Conservation (phyloP, 106 monocot species). For the Dendrobium catenatum region DNA sequence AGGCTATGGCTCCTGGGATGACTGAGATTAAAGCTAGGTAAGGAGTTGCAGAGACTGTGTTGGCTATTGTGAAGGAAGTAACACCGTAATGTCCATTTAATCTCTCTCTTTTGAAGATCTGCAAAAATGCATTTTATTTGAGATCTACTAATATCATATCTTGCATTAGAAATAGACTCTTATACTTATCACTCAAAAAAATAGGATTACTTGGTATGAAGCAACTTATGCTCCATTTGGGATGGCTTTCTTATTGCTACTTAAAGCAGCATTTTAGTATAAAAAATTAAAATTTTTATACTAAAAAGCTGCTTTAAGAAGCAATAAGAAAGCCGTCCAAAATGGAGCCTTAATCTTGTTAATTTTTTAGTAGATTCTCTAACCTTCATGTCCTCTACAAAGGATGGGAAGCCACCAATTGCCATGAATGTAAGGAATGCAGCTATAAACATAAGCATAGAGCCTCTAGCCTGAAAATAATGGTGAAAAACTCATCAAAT, state of each 20-base stretch:
- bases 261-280: no score
- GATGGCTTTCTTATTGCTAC: no score
- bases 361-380: not conserved
- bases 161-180: not conserved
- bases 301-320: no score
- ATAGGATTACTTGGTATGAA: not conserved
- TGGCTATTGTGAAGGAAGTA: constrained; percentile 37
- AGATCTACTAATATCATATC: not conserved
- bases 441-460: constrained; percentile 38
- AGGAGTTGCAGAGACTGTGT: constrained; percentile 51
- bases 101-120: constrained; percentile 68
- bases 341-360: no score
- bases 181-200: not conserved
- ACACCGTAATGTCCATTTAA: constrained; percentile 77
- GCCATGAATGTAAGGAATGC: constrained; percentile 63
- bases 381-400: constrained; percentile 61
- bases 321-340: no score
- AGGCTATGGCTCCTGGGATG: constrained; percentile 54
- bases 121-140: not conserved
- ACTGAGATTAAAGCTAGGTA: constrained; percentile 58
- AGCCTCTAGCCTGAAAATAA: constrained; percentile 40
- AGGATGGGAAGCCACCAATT: constrained; percentile 60
- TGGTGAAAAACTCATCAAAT: not conserved
- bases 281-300: no score
- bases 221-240: not conserved